Percentiles rank a stretch among this genome's conserved stretches.
phyloP scores from a whole-genome alignment of 2,329 filamentous ascomycete genomes.

The Ambrosiella beaveri region DNA sequence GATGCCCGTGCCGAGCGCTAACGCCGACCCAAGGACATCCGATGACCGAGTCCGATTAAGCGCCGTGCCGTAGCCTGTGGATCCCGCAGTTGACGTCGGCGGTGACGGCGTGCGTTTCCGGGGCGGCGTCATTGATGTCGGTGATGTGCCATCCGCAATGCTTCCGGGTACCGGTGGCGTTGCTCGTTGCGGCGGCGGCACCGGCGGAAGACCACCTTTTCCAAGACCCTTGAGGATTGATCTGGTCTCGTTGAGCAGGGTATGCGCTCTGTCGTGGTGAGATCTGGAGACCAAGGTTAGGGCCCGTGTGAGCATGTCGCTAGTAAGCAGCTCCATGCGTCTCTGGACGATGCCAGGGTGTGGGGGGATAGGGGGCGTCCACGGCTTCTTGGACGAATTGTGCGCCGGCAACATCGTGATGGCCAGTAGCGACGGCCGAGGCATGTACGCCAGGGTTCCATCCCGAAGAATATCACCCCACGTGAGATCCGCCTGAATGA shows the following conservation, averaged over 20 bases:
- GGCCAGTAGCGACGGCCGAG: slow-evolving; percentile 75
- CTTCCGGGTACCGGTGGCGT: slow-evolving; percentile 19
- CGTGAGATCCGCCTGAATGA: slow-evolving; percentile 85
- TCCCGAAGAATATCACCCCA: slow-evolving; percentile 91
- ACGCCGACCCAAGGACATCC: slow-evolving; percentile 29
- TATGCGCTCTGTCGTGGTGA: slow-evolving; percentile 85
- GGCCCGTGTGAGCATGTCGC: slow-evolving; percentile 90
- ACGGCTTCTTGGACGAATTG: slow-evolving; percentile 46
- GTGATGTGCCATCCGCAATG: slow-evolving; percentile 19
- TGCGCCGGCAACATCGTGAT: slow-evolving; percentile 79
- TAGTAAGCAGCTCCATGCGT: slow-evolving; percentile 92
- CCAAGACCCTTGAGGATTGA: slow-evolving; percentile 91
- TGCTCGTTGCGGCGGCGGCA: slow-evolving; percentile 41
- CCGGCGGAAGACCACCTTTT: slow-evolving; percentile 82
- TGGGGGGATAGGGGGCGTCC: slow-evolving; percentile 73
- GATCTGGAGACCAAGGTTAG: slow-evolving; percentile 78
- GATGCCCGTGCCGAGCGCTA: slow-evolving; percentile 53
- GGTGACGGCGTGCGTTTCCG: slow-evolving; percentile 39
- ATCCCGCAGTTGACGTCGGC: slow-evolving; percentile 30
- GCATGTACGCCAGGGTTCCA: slow-evolving; percentile 67
- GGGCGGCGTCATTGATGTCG: slow-evolving; percentile 31
- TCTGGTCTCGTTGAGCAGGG: slow-evolving; percentile 79
- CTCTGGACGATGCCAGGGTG: slow-evolving; percentile 90
- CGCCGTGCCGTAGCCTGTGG: slow-evolving; percentile 23
- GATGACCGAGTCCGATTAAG: slow-evolving; percentile 36